A percentile compares a stretch with the other conserved stretches of the same genome.
Evolutionary conservation across 2,329 filamentous ascomycete genomes (phyloP).

Genomic region (Fusarium musae): DNA sequence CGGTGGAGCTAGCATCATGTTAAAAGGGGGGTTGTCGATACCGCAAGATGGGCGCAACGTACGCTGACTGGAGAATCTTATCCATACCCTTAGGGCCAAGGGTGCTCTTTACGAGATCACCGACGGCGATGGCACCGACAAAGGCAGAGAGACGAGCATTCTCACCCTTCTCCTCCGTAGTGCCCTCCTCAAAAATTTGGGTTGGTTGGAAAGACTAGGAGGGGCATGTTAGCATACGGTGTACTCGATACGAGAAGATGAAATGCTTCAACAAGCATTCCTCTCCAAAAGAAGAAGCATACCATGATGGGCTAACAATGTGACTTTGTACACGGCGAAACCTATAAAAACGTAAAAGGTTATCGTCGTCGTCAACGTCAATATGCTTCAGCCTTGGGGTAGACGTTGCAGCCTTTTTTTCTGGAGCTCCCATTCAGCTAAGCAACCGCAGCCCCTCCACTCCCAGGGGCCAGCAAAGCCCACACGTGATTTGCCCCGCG

Average conservation of each 20-base stretch:
- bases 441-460: slow-evolving; percentile 44
- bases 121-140: slow-evolving; percentile 96
- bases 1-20: slow-evolving; percentile 76
- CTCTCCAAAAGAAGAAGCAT: slow-evolving; percentile 3
- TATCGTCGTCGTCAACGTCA: slow-evolving; percentile 42
- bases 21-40: slow-evolving; percentile 32
- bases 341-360: slow-evolving; percentile 34
- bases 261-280: neutral
- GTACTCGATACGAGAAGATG: neutral
- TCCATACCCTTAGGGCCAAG: slow-evolving; percentile 99
- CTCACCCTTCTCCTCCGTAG: slow-evolving; percentile 97
- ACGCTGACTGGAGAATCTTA: slow-evolving; percentile 97
- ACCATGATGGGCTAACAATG: slow-evolving; percentile 43
- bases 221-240: slow-evolving; percentile 44
- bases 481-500: slow-evolving; percentile 57
- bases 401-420: slow-evolving; percentile 47
- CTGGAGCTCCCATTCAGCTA: slow-evolving; percentile 45
- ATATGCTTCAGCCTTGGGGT: slow-evolving; percentile 46
- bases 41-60: slow-evolving; percentile 54
- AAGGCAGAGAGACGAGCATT: slow-evolving; percentile 99
- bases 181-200: slow-evolving; percentile 97
- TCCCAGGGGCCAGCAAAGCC: slow-evolving; percentile 28
- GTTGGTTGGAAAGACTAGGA: slow-evolving; percentile 80
- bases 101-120: slow-evolving; percentile 96
- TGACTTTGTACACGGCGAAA: slow-evolving; percentile 38